Percentiles rank a stretch among this genome's conserved stretches.
These are phyloP conservation scores for Erodium moschatum DNA, from an alignment of 441 rosid species.

Conservation along the genomic window DNA sequence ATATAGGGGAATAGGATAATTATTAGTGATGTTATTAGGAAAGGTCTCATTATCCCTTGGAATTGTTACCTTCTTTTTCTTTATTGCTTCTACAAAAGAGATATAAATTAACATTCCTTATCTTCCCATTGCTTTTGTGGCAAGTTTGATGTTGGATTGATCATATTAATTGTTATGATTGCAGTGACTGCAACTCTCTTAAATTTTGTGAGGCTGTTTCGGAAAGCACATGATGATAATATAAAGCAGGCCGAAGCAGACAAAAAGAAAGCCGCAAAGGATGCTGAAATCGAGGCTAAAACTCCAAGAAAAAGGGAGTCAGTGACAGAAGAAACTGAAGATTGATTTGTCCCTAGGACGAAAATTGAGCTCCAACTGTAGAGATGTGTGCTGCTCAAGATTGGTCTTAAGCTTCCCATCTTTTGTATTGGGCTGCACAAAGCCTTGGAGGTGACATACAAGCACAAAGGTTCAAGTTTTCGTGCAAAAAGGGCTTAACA, in stretches of 20 bases:
- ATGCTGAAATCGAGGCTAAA: constrained; percentile 73
- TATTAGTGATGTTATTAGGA: too few relatives aligned
- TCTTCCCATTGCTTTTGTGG: neutral
- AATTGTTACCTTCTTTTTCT: neutral
- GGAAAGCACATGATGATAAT: constrained; percentile 91
- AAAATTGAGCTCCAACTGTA: constrained; percentile 18
- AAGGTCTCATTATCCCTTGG: neutral
- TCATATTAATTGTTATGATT: constrained; percentile 16
- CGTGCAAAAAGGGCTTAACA: constrained; percentile 12
- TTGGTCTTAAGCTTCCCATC: neutral
- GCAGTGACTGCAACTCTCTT: constrained; percentile 84
- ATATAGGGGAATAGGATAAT: too few relatives aligned
- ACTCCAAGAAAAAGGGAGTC: constrained; percentile 41
- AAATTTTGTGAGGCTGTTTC: constrained; percentile 76
- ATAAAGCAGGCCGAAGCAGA: constrained; percentile 79
- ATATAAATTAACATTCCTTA: constrained; percentile 9
- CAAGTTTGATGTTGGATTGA: constrained; percentile 13
- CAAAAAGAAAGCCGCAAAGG: constrained; percentile 79
- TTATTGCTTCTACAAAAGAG: neutral
- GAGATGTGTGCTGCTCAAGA: constrained; percentile 17
- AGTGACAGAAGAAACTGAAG: constrained; percentile 33
- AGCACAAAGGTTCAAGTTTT: constrained; percentile 16
- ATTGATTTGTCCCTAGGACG: constrained; percentile 17
- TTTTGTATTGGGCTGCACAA: constrained; percentile 13
- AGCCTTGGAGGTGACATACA: constrained; percentile 21